A percentile compares a stretch with the other conserved stretches of the same genome.
Conservation (phyloP, 805 yeast species). For the Phaffomyces thermotolerans region DNA sequence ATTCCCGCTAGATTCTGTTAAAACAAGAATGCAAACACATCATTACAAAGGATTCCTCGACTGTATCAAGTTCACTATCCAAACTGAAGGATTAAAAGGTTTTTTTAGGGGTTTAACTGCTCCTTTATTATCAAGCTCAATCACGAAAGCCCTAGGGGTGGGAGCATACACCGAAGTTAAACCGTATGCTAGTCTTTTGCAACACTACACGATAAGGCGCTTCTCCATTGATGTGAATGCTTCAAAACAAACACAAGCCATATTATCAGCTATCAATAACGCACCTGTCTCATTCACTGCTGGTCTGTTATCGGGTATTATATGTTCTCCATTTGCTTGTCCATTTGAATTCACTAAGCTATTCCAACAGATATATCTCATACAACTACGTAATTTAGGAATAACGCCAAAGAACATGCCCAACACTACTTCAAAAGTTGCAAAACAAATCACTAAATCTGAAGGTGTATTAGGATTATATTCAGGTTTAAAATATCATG, state of each 20-base stretch:
- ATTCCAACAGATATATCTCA: constrained; percentile 60
- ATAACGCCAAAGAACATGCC: constrained; percentile 28
- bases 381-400: constrained; percentile 26
- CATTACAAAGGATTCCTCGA: constrained; percentile 48
- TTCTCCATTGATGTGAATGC: constrained; percentile 5
- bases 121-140: constrained; percentile 59
- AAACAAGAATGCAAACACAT: constrained; percentile 81
- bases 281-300: constrained; percentile 29
- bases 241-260: constrained; percentile 8
- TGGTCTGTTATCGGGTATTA: constrained; percentile 62
- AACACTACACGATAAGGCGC: constrained; percentile 14
- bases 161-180: constrained; percentile 52
- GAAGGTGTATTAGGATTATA: constrained; percentile 63
- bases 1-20: constrained; percentile 80
- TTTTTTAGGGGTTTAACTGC: constrained; percentile 74
- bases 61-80: constrained; percentile 49
- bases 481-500: constrained; percentile 65
- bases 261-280: constrained; percentile 26
- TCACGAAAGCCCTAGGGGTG: constrained; percentile 59
- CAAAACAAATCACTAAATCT: constrained; percentile 44
- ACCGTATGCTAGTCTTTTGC: constrained; percentile 29
- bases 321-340: constrained; percentile 59
- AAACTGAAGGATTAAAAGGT: constrained; percentile 58
- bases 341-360: constrained; percentile 84
- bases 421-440: constrained; percentile 35